Conservation (phyloP, 2,329 filamentous ascomycete species). For the Penicillium sp. region DNA sequence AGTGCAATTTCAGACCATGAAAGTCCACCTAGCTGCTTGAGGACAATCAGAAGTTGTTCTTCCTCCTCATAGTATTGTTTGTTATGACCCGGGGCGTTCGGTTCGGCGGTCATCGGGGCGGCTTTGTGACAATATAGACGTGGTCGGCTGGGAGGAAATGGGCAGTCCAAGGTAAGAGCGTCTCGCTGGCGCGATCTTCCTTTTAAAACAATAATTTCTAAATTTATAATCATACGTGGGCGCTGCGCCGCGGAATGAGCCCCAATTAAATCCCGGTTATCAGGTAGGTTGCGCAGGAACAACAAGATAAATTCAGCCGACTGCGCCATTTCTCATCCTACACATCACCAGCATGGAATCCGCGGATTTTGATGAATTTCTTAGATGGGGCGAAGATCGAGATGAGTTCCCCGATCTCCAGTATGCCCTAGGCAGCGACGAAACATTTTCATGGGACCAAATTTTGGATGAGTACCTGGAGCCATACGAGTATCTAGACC, state of each 20-base stretch:
- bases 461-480: not conserved
- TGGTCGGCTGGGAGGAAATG: not conserved
- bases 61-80: constrained; percentile 9
- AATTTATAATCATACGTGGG: not conserved
- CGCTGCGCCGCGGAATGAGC: not conserved
- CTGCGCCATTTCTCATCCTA: not conserved
- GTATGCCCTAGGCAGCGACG: not conserved
- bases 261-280: not conserved
- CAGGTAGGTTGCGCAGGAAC: not conserved
- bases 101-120: not conserved
- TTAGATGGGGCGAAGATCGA: not conserved
- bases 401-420: constrained; percentile 1
- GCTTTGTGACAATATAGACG: not conserved
- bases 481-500: not conserved
- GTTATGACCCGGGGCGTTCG: constrained; percentile 3
- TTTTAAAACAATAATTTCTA: not conserved
- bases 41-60: constrained; percentile 3
- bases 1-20: constrained; percentile 5
- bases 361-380: not conserved
- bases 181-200: not conserved
- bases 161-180: not conserved
- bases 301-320: not conserved
- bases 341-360: not conserved
- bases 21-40: constrained; percentile 4
- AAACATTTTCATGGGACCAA: not conserved